phyloP scores from a whole-genome alignment of 176 grass and related monocot species.

The Chrysopogon serrulatus region DNA sequence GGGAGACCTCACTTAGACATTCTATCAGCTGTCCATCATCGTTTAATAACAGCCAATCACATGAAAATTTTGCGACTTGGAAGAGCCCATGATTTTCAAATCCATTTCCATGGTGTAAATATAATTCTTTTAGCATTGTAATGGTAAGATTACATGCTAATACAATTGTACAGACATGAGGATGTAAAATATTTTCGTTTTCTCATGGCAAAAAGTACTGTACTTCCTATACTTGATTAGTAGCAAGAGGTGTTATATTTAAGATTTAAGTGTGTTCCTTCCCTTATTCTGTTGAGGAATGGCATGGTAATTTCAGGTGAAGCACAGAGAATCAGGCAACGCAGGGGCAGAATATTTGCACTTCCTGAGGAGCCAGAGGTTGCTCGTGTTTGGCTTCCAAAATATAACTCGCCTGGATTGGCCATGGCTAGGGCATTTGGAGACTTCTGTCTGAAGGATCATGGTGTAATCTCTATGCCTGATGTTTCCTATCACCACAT shows the following conservation, averaged over 20 bases:
- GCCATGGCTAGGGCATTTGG: slow-evolving; percentile 95
- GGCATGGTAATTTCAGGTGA: slow-evolving; percentile 47
- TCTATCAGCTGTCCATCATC: neutral
- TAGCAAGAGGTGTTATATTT: neutral
- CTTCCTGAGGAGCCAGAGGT: slow-evolving; percentile 82
- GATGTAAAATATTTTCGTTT: neutral
- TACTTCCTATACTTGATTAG: slow-evolving; percentile 4
- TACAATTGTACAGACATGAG: neutral
- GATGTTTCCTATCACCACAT: slow-evolving; percentile 56
- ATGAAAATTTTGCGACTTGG: neutral
- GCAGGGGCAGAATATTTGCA: slow-evolving; percentile 84
- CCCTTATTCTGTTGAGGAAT: neutral
- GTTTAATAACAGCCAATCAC: neutral
- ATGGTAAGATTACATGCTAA: slow-evolving; percentile 9
- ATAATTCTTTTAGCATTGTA: neutral
- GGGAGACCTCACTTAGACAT: neutral
- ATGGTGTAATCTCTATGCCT: slow-evolving; percentile 80
- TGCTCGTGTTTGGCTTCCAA: slow-evolving; percentile 79
- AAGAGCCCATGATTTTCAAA: neutral
- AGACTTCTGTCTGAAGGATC: slow-evolving; percentile 89
- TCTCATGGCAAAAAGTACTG: neutral
- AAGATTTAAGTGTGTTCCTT: neutral
- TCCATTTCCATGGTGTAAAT: neutral
- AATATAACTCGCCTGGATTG: slow-evolving; percentile 73
- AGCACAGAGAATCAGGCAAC: slow-evolving; percentile 68